Base-by-base conservation (phyloP, 2,329 filamentous ascomycete species). In the Colletotrichum camelliae region DNA sequence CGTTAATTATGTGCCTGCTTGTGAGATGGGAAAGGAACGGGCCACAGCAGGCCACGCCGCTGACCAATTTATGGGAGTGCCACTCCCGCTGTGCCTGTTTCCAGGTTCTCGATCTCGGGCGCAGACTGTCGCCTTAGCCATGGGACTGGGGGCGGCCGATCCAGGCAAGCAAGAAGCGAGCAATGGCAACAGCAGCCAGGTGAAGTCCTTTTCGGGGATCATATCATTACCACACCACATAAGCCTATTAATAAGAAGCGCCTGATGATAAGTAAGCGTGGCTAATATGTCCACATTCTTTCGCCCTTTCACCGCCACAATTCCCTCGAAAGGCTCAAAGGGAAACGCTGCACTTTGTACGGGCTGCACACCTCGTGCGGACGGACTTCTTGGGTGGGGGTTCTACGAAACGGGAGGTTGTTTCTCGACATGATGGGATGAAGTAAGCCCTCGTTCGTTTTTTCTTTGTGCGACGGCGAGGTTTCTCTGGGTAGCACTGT, bases 381-480 rank as follows among this genome's bases (percentile, higher is more conserved):
- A 65, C 55, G 39, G 57, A 61, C 27, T 62, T 31, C 10, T 60
- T 15, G 29, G 27, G 43, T 37, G 33, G 70, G 21, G 62, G 18
- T 31, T 52, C 65, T 65, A n/a, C 70, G 73, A 68, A 67, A 72
- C 69, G 48, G 48, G 24, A 57, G 27, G n/a, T 37, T 52, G 69
- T 75, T 72, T 75, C 57, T 66, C 55, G 69, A 62, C 27, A 18
- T 33, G 70, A 52, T 73, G 73, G 64, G 70, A 75, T 58, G 70
- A 75, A 72, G 70, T 37, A 33, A 68, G 66, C 31, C 37, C 15
- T 24, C 55, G 27, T 39, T 61, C 18, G 31, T n/a, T 35, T 13
- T 27, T n/a, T n/a, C 39, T 31, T 29, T 58, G 71, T 62, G 37
- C 37, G 21, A 75, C 68, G 10, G 24, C 24, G 37, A 61, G 16